Evolutionary conservation across 495 filamentous ascomycete species (phyloP).

Genomic region (Daldinia decipiens): DNA sequence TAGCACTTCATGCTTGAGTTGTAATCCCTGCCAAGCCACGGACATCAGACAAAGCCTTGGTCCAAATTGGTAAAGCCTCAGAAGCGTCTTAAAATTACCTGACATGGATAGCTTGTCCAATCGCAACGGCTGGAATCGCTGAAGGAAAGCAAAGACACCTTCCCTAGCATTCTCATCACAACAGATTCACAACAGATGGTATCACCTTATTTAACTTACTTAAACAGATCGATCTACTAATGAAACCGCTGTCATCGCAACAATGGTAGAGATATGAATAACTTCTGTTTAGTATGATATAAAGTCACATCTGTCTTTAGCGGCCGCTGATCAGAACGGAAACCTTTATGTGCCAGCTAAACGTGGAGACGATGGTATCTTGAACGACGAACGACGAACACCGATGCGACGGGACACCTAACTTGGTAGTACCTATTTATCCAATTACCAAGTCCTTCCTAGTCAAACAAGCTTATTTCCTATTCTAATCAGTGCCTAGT

Average conservation of each 20-base stretch:
- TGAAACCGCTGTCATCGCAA: conserved; percentile 27
- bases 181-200: not conserved
- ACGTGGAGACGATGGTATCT: conserved; percentile 16
- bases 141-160: conserved; percentile 31
- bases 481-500: not conserved
- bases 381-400: conserved; percentile 16
- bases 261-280: conserved; percentile 7
- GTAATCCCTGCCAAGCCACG: conserved; percentile 39
- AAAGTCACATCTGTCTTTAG: conserved; percentile 10
- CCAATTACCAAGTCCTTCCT: not conserved
- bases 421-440: not conserved
- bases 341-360: conserved; percentile 32
- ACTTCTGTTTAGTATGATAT: not conserved
- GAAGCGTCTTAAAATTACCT: conserved; percentile 47
- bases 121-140: conserved; percentile 18
- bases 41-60: conserved; percentile 26
- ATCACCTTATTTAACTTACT: conserved; percentile 16
- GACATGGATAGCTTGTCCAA: conserved; percentile 43
- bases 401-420: conserved; percentile 19
- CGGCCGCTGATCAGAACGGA: conserved; percentile 18
- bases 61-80: conserved; percentile 36
- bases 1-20: conserved; percentile 24
- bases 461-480: conserved; percentile 10
- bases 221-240: conserved; percentile 6
- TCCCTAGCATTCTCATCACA: conserved; percentile 14